Conservation (phyloP, 495 filamentous ascomycete genomes). For the Xylaria palmicola region DNA sequence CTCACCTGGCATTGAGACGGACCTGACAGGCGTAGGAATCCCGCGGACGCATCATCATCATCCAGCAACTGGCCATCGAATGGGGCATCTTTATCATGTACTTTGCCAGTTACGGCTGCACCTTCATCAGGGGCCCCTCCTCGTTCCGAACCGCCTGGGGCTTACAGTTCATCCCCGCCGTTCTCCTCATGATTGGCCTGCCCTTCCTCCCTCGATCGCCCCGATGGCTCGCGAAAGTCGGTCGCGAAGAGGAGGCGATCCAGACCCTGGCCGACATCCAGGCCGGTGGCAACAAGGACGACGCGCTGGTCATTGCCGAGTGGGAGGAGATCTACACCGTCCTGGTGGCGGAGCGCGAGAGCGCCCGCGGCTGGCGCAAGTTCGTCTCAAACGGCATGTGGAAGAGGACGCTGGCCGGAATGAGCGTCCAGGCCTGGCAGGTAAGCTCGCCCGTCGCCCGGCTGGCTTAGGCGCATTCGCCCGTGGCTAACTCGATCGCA, state of each 20-base stretch:
- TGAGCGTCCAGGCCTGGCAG: slow-evolving; percentile 58
- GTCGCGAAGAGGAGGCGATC: slow-evolving; percentile 66
- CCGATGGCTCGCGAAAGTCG: slow-evolving; percentile 69
- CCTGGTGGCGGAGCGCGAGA: slow-evolving; percentile 56
- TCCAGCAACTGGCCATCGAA: slow-evolving; percentile 76
- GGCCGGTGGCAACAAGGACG: slow-evolving; percentile 59
- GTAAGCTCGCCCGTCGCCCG: slow-evolving; percentile 18
- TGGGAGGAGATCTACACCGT: slow-evolving; percentile 68
- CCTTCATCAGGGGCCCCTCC: slow-evolving; percentile 57
- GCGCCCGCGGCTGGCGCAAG: slow-evolving; percentile 56
- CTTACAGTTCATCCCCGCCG: slow-evolving; percentile 65
- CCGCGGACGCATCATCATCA: slow-evolving; percentile 64
- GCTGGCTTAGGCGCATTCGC: neutral
- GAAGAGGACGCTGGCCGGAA: slow-evolving; percentile 69
- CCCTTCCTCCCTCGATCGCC: slow-evolving; percentile 72
- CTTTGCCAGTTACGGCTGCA: slow-evolving; percentile 52
- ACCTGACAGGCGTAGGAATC: slow-evolving; percentile 20
- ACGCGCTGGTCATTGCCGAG: slow-evolving; percentile 69
- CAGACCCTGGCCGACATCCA: slow-evolving; percentile 68
- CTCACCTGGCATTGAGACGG: neutral
- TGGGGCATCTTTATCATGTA: slow-evolving; percentile 59
- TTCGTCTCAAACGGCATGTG: slow-evolving; percentile 66
- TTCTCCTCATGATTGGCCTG: slow-evolving; percentile 62
- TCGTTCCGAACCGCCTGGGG: slow-evolving; percentile 75
- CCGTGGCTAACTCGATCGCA: slow-evolving; percentile 55